These are phyloP conservation scores for Psilocybe tampanensis DNA, from an alignment of 768 basidiomycete species.

Conservation along the genomic window DNA sequence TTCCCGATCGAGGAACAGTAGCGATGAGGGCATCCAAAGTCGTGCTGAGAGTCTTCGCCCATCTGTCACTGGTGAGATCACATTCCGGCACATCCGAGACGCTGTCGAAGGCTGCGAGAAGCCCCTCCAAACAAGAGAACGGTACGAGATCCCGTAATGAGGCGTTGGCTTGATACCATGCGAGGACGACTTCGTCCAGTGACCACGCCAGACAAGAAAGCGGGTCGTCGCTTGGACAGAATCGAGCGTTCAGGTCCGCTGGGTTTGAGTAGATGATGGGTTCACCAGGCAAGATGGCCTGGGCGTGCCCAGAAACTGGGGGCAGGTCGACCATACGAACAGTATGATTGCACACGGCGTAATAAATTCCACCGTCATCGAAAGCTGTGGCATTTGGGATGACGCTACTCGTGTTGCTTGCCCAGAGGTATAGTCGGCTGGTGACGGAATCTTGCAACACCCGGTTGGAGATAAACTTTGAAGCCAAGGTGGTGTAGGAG, in stretches of 20 bases:
- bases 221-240: background rate
- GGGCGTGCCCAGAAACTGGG: background rate
- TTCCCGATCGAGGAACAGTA: slow-evolving; percentile 10
- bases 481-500: background rate
- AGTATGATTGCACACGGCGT: background rate
- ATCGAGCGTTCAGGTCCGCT: background rate
- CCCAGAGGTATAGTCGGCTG: slow-evolving; percentile 1
- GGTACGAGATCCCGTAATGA: background rate
- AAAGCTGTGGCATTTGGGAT: slow-evolving; percentile 2
- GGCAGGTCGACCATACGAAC: background rate
- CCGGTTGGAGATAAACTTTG: background rate
- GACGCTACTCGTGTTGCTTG: background rate
- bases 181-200: background rate
- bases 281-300: background rate
- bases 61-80: slow-evolving; percentile 14
- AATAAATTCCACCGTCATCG: background rate
- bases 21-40: slow-evolving; percentile 23
- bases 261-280: background rate
- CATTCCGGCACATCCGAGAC: background rate
- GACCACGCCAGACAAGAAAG: background rate
- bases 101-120: background rate
- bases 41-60: slow-evolving; percentile 13
- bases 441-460: background rate
- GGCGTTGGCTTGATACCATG: background rate
- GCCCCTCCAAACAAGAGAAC: background rate